Percentiles rank a stretch among this genome's conserved stretches.
Evolutionary conservation across 305 asterid species (phyloP).

Genomic region (Fraxinus sp.): DNA sequence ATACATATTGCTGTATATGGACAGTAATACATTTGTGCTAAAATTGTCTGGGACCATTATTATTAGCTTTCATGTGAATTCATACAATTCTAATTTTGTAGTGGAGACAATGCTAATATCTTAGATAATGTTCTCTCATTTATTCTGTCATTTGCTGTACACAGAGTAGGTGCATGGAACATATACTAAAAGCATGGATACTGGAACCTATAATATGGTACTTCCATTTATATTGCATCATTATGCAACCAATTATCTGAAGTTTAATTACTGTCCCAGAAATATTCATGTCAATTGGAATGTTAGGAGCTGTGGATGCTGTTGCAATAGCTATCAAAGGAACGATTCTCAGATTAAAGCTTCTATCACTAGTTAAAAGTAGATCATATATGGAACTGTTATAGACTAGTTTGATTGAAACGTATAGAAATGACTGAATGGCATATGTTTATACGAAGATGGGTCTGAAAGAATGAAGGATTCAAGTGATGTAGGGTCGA

Average conservation of each 20-base stretch:
- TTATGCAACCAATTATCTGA: constrained; percentile 20
- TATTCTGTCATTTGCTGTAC: constrained; percentile 28
- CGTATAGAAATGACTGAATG: background rate
- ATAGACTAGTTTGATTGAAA: constrained; percentile 9
- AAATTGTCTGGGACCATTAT: background rate
- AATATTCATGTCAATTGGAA: constrained; percentile 16
- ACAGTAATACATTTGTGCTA: background rate
- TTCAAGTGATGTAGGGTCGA: background rate
- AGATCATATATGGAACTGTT: constrained; percentile 18
- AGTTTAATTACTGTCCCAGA: background rate
- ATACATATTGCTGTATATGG: background rate
- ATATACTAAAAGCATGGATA: constrained; percentile 35
- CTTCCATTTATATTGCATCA: constrained; percentile 26
- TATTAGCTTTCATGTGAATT: background rate
- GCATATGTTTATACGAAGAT: background rate
- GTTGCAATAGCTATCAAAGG: constrained; percentile 3
- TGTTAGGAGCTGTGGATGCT: constrained; percentile 3
- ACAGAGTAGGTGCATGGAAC: constrained; percentile 38
- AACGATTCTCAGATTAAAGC: background rate
- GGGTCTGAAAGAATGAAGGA: background rate
- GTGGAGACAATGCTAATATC: constrained; percentile 14
- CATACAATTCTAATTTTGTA: background rate
- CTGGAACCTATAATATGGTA: constrained; percentile 30
- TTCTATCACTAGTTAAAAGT: constrained; percentile 3
- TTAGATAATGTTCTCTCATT: constrained; percentile 23